Base-by-base conservation (phyloP, 2,329 filamentous ascomycete species). In the Penicillium italicum region DNA sequence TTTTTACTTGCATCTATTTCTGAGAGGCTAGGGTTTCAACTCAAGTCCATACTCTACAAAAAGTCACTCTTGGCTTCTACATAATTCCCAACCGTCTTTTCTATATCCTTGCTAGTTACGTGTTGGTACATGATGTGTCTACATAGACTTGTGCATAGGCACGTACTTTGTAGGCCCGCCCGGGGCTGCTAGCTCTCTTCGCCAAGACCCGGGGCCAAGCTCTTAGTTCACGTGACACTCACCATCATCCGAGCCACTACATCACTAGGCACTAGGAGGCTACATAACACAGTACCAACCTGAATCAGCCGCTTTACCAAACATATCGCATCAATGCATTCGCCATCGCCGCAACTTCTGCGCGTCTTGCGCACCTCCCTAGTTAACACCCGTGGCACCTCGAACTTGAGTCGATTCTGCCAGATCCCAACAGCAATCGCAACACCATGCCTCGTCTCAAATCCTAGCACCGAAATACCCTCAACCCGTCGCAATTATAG, bases 271-370 rank as follows among this genome's bases (percentile, higher is more conserved):
- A 45, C 30, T 2, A n/a, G n/a, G 11, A 20, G 5, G 5, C 18
- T 45, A 22, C 16, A 45, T 16, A 22, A 45, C 9, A 45, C 30
- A 33, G 14, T 24, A 34, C 14, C 18, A 34, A 34, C 30, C 20
- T 10, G 3, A 45, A 44, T 28, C 20, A 34, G 20, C 30, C 14
- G 3, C 18, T 33, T 18, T n/a, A 22, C 24, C 43, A 14, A 22
- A 33, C 43, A 42, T 12, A 10, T 18, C 11, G 5, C 34, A n/a
- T 9, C 28, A 51, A 76, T 76, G 73, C 68, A 73, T 44, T 56
- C 73, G 11, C 76, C 76, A 54, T 77, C 76, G 0, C 55, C 68
- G 33, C 73, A 76, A 50, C 71, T 77, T 31, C 72, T 78, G 41
- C 71, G 74, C 53, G 72, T 72, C 31, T 57, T 78, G 56, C 75